phyloP scores from a whole-genome alignment of 495 filamentous ascomycete species.

The Halenospora varia region DNA sequence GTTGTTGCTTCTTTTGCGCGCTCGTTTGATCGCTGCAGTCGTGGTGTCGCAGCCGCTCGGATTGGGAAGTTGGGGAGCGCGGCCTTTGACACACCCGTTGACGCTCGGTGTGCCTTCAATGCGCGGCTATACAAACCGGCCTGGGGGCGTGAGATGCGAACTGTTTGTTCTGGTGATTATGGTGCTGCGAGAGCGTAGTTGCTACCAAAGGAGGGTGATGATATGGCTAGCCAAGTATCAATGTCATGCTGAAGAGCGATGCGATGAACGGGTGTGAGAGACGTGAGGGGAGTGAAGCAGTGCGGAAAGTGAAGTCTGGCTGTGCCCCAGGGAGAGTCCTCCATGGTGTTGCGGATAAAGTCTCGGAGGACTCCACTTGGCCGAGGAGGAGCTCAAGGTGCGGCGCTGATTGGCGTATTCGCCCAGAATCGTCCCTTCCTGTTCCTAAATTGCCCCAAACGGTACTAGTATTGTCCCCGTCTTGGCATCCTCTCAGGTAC shows the following conservation, averaged over 20 bases:
- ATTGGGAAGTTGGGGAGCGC: conserved; percentile 1
- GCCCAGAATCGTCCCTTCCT: not conserved
- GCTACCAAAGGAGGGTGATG: not conserved
- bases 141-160: too few relatives aligned
- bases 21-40: conserved; percentile 22
- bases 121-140: not conserved
- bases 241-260: not conserved
- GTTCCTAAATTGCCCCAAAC: not conserved
- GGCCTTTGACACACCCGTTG: not conserved
- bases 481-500: not conserved
- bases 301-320: not conserved
- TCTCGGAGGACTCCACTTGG: not conserved
- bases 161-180: too few relatives aligned
- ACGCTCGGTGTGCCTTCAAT: not conserved
- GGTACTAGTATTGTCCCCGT: not conserved
- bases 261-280: not conserved
- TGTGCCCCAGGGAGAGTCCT: not conserved
- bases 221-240: not conserved
- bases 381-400: not conserved
- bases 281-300: not conserved
- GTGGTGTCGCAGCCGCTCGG: conserved; percentile 17
- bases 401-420: not conserved
- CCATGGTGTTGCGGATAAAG: not conserved
- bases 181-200: not conserved
- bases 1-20: conserved; percentile 8